A percentile compares a stretch with the other conserved stretches of the same genome.
These are phyloP conservation scores for Suillus subalutaceus DNA, from an alignment of 768 basidiomycete species.

Conservation along the genomic window DNA sequence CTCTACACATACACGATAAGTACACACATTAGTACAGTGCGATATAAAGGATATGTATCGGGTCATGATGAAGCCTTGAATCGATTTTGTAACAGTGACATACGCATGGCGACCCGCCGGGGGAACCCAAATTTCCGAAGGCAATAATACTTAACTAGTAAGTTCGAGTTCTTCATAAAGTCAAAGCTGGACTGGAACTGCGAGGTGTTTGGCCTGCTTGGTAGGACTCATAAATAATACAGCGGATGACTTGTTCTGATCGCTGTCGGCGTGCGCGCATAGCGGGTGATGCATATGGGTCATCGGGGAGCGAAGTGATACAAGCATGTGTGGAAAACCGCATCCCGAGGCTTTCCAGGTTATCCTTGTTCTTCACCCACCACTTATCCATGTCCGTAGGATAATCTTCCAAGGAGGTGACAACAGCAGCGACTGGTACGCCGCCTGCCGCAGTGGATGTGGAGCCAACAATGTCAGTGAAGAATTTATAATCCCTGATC, in stretches of 20 bases:
- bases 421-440: slow-evolving; percentile 34
- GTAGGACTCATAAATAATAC: background rate
- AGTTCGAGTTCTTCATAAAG: background rate
- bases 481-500: slow-evolving; percentile 35
- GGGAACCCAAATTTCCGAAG: background rate
- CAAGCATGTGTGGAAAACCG: slow-evolving; percentile 44
- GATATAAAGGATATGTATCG: background rate
- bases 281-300: background rate
- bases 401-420: slow-evolving; percentile 38
- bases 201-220: background rate
- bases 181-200: background rate
- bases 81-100: background rate
- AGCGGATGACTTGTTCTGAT: slow-evolving; percentile 26
- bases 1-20: background rate
- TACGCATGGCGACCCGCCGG: background rate
- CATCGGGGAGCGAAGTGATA: slow-evolving; percentile 36
- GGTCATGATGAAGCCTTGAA: background rate
- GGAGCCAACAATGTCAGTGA: slow-evolving; percentile 29
- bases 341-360: slow-evolving; percentile 37
- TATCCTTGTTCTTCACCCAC: slow-evolving; percentile 39
- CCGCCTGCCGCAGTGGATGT: slow-evolving; percentile 32
- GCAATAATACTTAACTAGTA: background rate
- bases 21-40: background rate
- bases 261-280: background rate
- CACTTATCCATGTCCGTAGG: slow-evolving; percentile 36